Base-by-base conservation (phyloP, 1,284 basidiomycete species). In the Takashimella tepidaria region DNA sequence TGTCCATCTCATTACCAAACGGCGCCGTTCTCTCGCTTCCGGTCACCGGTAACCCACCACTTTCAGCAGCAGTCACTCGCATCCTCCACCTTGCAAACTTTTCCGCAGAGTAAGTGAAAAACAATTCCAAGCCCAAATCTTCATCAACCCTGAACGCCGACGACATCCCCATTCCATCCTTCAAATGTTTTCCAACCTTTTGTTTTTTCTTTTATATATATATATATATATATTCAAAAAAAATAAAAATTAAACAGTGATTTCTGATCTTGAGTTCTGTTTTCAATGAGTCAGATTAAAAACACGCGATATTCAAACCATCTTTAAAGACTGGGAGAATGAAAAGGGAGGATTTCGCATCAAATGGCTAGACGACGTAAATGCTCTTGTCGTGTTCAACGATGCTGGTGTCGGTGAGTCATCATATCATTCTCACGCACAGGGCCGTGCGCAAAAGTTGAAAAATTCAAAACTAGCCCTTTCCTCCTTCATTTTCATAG, bases 361-460 rank as follows among this genome's bases (percentile, higher is more conserved):
- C 76, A 98, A 98, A 76, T 99, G 95, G 95, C 84, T 86, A 64
- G 92, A 99, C 76, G 95, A 99, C 75, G 92, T 89, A 45, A 93
- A 89, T 69, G 88, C 95, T 43, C 79, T 96, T 68, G 87, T 98
- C 68, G 92, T 99, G 59, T 99, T 99, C 73, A 83, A 84, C 42
- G 81, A 82, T 59, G 71, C 81, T 10, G 67, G 68, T 26, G 68
- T 76, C 22, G 79, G 80, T 80, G 55, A 62, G 79, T 73, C 3
- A 3, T 16, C 20, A n/a, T n/a, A n/a, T 37, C 16, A 19, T 22
- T 26, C 10, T 49, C 41, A 1, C 26, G n/a, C n/a, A n/a, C n/a
- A n/a, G n/a, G n/a, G 5, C 12, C 22, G 40, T 20, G 16, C 3
- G 2, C 19, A 5, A 12, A 13, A 47, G n/a, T 27, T 1, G 6